Evolutionary conservation across 139 green algal genomes (phyloP).

Genomic region (Gonium pectorale): DNA sequence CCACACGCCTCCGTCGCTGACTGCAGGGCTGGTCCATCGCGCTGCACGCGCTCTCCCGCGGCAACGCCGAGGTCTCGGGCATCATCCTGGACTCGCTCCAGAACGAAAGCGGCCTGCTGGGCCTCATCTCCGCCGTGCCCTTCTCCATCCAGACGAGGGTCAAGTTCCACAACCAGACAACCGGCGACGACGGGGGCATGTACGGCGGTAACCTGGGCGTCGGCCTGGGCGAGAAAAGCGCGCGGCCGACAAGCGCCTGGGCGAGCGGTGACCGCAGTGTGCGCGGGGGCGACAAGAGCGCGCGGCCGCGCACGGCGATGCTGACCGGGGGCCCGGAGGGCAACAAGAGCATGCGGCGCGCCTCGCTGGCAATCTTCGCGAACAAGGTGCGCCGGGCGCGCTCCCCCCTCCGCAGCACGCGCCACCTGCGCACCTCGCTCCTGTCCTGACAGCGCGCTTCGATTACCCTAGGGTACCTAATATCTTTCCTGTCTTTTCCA

Average conservation of each 20-base stretch:
- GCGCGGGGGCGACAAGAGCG: not conserved
- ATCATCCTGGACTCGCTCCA: conserved; percentile 46
- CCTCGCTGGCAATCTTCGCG: conserved; percentile 5
- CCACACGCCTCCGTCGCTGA: too few species aligned
- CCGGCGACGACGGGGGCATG: not conserved
- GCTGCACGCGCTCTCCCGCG: conserved; percentile 50
- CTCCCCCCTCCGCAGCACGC: too few species aligned
- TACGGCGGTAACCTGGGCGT: not conserved
- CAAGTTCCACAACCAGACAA: conserved; percentile 25
- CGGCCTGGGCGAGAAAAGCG: too few species aligned
- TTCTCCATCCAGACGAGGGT: conserved; percentile 44
- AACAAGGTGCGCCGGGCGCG: too few species aligned
- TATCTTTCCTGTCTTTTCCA: too few species aligned
- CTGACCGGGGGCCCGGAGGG: not conserved
- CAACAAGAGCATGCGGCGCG: conserved; percentile 27
- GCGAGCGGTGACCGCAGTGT: not conserved
- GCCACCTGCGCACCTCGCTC: too few species aligned
- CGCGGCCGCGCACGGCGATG: conserved; percentile 7
- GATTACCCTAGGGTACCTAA: too few species aligned
- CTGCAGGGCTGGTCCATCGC: conserved; percentile 60
- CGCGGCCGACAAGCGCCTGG: conserved; percentile 20
- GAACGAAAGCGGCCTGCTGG: conserved; percentile 35
- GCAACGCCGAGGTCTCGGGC: conserved; percentile 54
- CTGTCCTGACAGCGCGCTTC: too few species aligned
- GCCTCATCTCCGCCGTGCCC: conserved; percentile 57